These are phyloP conservation scores for Secale cereale DNA, from an alignment of 176 grass and related monocot species.

Conservation along the genomic window DNA sequence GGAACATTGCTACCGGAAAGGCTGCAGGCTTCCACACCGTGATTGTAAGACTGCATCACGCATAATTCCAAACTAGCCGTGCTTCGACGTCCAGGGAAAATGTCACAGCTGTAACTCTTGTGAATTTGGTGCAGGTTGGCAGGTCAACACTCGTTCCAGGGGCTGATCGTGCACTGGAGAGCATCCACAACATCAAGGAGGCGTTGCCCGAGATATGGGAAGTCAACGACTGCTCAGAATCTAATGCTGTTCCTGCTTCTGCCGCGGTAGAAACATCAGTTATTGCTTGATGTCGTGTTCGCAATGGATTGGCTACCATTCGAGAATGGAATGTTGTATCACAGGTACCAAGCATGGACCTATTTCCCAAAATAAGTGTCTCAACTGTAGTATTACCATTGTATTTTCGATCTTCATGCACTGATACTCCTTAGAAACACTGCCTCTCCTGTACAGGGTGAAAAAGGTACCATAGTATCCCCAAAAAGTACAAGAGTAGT, in stretches of 20 bases:
- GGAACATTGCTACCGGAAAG: conserved; percentile 73
- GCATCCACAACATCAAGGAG: conserved; percentile 72
- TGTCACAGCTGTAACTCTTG: background rate
- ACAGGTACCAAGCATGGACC: too few relatives aligned
- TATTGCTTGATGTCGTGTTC: conserved; percentile 27
- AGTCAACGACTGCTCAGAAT: conserved; percentile 13
- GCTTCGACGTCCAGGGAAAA: background rate
- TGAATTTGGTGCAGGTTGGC: conserved; percentile 50
- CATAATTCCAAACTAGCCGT: background rate
- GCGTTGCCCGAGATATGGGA: conserved; percentile 64
- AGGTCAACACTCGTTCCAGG: conserved; percentile 33
- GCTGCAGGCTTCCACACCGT: conserved; percentile 60
- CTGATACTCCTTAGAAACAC: too few relatives aligned
- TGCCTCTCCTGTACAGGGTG: too few relatives aligned
- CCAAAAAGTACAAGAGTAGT: too few relatives aligned
- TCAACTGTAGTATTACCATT: too few relatives aligned
- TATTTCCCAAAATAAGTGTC: too few relatives aligned
- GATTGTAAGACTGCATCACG: conserved; percentile 35
- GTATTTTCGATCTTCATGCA: too few relatives aligned
- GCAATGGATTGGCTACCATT: background rate
- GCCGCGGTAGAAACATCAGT: conserved; percentile 20
- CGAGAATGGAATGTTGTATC: background rate
- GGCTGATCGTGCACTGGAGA: conserved; percentile 55
- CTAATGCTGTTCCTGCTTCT: conserved; percentile 27
- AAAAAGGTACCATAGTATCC: too few relatives aligned